Conservation (phyloP, 495 filamentous ascomycete species). For the Hypoxylon cercidicola region DNA sequence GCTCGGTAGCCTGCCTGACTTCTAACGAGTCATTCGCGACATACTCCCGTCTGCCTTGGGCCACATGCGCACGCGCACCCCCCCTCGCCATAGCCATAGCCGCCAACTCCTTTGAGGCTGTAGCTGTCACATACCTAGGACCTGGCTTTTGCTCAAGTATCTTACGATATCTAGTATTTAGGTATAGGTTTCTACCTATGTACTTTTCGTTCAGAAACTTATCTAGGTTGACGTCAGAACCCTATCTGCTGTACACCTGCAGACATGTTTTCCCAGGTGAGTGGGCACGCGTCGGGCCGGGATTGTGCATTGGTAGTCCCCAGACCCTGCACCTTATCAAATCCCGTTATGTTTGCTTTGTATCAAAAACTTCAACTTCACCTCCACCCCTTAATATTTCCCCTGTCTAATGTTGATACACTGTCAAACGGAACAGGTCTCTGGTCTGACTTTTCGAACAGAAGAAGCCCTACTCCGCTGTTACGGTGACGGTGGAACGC, state of each 20-base stretch:
- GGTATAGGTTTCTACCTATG: slow-evolving; percentile 14
- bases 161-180: background rate
- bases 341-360: background rate
- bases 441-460: slow-evolving; percentile 48
- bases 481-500: slow-evolving; percentile 93
- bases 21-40: slow-evolving; percentile 1
- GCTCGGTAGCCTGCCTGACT: too few relatives aligned
- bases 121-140: slow-evolving; percentile 1
- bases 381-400: background rate
- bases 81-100: slow-evolving; percentile 12
- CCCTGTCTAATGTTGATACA: background rate
- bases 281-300: slow-evolving; percentile 11
- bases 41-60: slow-evolving; percentile 21
- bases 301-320: background rate
- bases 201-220: background rate
- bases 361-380: background rate
- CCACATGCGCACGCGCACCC: background rate
- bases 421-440: background rate
- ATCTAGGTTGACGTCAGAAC: slow-evolving; percentile 23
- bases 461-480: slow-evolving; percentile 94
- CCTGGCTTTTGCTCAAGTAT: background rate
- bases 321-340: background rate
- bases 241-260: slow-evolving; percentile 7
- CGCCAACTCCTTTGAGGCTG: slow-evolving; percentile 11
- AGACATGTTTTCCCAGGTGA: slow-evolving; percentile 58